Evolutionary conservation across 106 monocot genomes (phyloP), one percentile per base, ranked within the genome.

Genomic region (Apostasia shenzhenica): DNA sequence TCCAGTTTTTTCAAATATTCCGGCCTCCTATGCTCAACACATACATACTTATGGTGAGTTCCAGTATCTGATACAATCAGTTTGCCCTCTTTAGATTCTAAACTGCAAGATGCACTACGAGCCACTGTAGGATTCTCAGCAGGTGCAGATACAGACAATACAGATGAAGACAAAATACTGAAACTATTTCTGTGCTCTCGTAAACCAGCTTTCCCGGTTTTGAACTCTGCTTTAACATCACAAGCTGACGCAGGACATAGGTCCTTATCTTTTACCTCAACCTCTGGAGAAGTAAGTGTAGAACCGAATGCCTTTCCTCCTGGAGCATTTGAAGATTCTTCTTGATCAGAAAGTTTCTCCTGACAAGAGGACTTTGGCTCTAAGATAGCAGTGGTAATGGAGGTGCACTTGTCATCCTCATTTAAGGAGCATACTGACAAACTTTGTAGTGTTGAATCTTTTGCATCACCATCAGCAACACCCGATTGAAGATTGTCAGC

Each of bases 261-360:
- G 10, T 60, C 70, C 60, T 74, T 72, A 78, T 5, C 59, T 68
- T 56, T 39, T 66, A n/a, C 48, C 45, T 58, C 69, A 74, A 45
- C 64, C 45, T 45, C 47, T 53, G 46, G 45, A 46, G 56, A 54
- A 54, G 52, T 12, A 42, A 53, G 45, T 45, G 69, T 57, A 57
- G 43, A 11, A 48, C 67, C 1, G 13, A 70, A 61, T 65, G 53
- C 37, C 4, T 49, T 13, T 60, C 10, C 56, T 59, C 52, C 44
- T 68, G 42, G 64, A 57, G 48, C 54, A 41, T 42, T 43, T 72
- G 76, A 83, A 69, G 80, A 65, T 44, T 72, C 78, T 14, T 73
- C 74, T 39, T 45, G 40, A 43, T 26, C 48, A 55, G 63, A 67
- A 2, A 63, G 5, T 39, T 67, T 78, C 60, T 76, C 75, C 58